Evolutionary conservation across 73 alveolate genomes (phyloP).

Genomic region (Blepharisma stoltei): DNA sequence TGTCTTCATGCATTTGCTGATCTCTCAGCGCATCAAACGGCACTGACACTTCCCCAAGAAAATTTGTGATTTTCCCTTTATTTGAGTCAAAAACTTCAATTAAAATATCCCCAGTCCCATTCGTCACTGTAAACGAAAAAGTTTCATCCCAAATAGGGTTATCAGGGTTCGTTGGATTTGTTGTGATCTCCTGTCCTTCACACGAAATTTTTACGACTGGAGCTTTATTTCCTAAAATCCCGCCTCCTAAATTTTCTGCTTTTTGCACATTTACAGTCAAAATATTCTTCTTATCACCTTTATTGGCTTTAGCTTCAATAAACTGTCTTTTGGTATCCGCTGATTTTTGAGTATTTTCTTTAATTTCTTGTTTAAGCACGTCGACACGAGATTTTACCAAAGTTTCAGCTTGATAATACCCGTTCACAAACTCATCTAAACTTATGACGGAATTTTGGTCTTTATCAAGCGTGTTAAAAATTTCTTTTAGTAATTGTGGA

Average conservation of each 20-base stretch:
- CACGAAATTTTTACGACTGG: background rate
- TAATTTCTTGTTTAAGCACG: background rate
- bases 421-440: constrained; percentile 22
- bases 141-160: constrained; percentile 19
- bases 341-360: background rate
- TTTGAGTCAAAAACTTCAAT: constrained; percentile 16
- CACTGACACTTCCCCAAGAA: constrained; percentile 7
- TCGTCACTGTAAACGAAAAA: background rate
- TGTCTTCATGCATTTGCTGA: constrained; percentile 4
- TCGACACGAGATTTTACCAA: background rate
- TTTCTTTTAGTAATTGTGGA: background rate
- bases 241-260: background rate
- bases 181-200: background rate
- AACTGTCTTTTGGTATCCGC: constrained; percentile 2
- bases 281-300: background rate
- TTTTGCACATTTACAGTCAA: background rate
- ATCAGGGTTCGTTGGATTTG: constrained; percentile 4
- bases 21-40: background rate
- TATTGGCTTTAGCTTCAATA: constrained; percentile 19
- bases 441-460: background rate
- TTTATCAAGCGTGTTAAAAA: constrained; percentile 1
- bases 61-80: background rate
- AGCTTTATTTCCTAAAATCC: constrained; percentile 8
- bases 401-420: constrained; percentile 6
- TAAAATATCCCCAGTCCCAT: constrained; percentile 1